A percentile compares a stretch with the other conserved stretches of the same genome.
Evolutionary conservation across 768 basidiomycete species (phyloP).

Genomic region (Tylopilus felleus): DNA sequence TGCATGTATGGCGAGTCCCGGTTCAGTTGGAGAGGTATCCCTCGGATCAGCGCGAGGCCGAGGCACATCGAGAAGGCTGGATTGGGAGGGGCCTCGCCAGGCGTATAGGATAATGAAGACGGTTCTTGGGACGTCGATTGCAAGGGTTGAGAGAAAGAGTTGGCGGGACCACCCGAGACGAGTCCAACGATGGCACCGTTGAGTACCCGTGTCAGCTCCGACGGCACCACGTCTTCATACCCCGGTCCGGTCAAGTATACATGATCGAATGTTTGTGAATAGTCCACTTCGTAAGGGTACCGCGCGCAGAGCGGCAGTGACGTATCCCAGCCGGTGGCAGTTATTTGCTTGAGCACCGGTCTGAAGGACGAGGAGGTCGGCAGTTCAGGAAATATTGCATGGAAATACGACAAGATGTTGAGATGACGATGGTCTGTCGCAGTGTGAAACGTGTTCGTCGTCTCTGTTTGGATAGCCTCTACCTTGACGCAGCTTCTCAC

Average conservation of each 20-base stretch:
- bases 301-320: conserved; percentile 61
- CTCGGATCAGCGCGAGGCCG: conserved; percentile 77
- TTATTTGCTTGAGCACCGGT: conserved; percentile 31
- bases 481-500: conserved; percentile 17
- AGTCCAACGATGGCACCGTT: conserved; percentile 82
- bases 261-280: conserved; percentile 51
- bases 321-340: conserved; percentile 61
- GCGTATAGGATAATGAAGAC: conserved; percentile 52
- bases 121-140: not conserved
- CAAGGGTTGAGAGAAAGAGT: not conserved
- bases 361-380: conserved; percentile 10
- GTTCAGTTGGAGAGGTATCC: conserved; percentile 25
- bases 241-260: conserved; percentile 72
- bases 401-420: conserved; percentile 74
- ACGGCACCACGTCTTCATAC: conserved; percentile 69
- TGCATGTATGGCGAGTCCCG: conserved; percentile 49
- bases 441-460: conserved; percentile 31
- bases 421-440: conserved; percentile 67
- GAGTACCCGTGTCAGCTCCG: conserved; percentile 68
- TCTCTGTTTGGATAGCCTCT: conserved; percentile 44
- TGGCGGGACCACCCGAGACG: conserved; percentile 33
- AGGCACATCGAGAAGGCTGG: conserved; percentile 61
- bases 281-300: conserved; percentile 71
- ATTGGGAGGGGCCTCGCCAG: conserved; percentile 49
- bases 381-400: conserved; percentile 43